Evolutionary conservation across 1,284 basidiomycete species (phyloP), one percentile per base, ranked within the genome.

Genomic region (Paramarasmius palmivorus): DNA sequence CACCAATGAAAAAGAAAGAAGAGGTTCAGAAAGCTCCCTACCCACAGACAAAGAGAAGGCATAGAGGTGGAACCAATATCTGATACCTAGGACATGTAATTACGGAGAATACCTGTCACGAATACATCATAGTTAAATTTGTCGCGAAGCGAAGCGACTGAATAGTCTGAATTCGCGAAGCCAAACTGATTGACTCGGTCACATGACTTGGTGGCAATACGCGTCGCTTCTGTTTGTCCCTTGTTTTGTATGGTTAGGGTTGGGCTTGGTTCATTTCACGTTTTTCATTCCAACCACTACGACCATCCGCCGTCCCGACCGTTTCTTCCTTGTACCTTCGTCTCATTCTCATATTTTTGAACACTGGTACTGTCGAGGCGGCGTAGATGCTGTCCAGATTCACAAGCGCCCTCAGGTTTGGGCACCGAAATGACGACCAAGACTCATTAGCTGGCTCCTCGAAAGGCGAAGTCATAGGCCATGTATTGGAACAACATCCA

Each of bases 371-470:
- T 37, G 3, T 23, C 20, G 35, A 50, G 29, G 29, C 29, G 29
- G 29, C 10, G 9, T 15, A 35, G 38, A 87, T 87, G 85, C 86
- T 83, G 84, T 76, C 82, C 3, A 87, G 81, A 67, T 61, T 87
- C 41, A 80, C 75, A 63, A 77, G 72, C 58, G 80, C 74, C 35
- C 72, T 86, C 59, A 84, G 79, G 57, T 59, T 56, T 57, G 73
- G 68, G 45, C 23, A 46, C 44, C 23, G 44, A 32, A 23, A 46
- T 32, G 59, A 68, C 53, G 68, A 73, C 26, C 73, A 74, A 52
- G 77, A 79, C 49, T 39, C 49, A 19, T 38, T 38, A 32, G 57
- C 57, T 34, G 60, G 66, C 32, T 68, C 68, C 41, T 63, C 63
- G n/a, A 50, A 71, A 53, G 65, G 72, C 47, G 74, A 79, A 47